A percentile compares a stretch with the other conserved stretches of the same genome.
phyloP scores from a whole-genome alignment of 2,329 filamentous ascomycete genomes.

The Aspergillus candidus region DNA sequence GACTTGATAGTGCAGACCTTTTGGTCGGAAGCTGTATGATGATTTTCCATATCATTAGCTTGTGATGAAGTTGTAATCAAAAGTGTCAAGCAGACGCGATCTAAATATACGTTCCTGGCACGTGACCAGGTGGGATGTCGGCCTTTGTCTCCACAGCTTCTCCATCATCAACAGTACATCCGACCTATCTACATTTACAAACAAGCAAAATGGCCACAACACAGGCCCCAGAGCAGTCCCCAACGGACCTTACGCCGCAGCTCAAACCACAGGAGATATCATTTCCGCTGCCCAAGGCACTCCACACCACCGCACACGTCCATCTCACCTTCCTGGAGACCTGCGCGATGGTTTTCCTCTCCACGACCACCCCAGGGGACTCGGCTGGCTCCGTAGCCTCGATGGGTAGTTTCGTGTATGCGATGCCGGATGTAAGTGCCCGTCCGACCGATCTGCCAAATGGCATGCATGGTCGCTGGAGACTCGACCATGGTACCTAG shows the following conservation, averaged over 20 bases:
- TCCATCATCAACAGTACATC: too few species aligned
- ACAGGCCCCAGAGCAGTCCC: conserved; percentile 7
- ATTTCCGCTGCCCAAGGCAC: conserved; percentile 52
- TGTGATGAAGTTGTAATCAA: too few species aligned
- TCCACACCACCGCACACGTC: conserved; percentile 53
- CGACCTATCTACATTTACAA: not conserved
- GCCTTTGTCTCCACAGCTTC: too few species aligned
- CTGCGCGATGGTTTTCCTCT: conserved; percentile 52
- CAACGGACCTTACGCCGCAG: conserved; percentile 19
- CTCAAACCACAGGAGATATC: conserved; percentile 49
- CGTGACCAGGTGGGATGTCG: too few species aligned
- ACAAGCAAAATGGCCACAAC: conserved; percentile 11
- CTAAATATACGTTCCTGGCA: too few species aligned
- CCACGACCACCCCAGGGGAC: conserved; percentile 46
- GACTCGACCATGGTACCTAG: too few species aligned
- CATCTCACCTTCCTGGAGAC: conserved; percentile 51
- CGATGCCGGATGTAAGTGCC: conserved; percentile 72
- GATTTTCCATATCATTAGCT: too few species aligned
- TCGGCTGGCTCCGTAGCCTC: conserved; percentile 38
- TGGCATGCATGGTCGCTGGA: too few species aligned
- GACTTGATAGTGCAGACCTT: too few species aligned
- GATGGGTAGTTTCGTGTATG: conserved; percentile 89
- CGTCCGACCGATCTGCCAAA: not conserved
- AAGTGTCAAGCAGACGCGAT: too few species aligned
- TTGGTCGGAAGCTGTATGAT: too few species aligned